Conservation (phyloP, 805 yeast genomes). For the Candida andamanensis region DNA sequence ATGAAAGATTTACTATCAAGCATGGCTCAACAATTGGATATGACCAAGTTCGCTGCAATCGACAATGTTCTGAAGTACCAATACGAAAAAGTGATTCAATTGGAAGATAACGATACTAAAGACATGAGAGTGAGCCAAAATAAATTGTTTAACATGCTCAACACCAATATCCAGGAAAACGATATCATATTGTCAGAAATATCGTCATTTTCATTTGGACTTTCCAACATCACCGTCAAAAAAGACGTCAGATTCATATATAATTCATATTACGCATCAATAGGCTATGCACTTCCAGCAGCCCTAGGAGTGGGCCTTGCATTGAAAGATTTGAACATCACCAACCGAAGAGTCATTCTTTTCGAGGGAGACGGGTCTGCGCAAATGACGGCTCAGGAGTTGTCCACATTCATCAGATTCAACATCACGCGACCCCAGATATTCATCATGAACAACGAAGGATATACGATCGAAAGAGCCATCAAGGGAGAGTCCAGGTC, state of each 20-base stretch:
- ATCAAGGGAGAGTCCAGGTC: conserved; percentile 72
- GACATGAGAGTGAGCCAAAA: conserved; percentile 18
- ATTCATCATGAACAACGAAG: conserved; percentile 75
- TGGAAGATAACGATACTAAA: not conserved
- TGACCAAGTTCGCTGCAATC: conserved; percentile 8
- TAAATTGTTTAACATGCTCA: conserved; percentile 31
- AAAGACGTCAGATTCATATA: conserved; percentile 46
- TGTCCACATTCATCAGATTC: conserved; percentile 57
- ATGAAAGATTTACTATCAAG: conserved; percentile 28
- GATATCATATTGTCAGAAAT: conserved; percentile 80
- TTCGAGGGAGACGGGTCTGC: conserved; percentile 93
- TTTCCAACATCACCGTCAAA: conserved; percentile 64
- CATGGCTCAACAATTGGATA: conserved; percentile 19
- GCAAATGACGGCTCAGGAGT: conserved; percentile 89
- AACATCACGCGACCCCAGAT: conserved; percentile 53
- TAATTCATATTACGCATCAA: conserved; percentile 77
- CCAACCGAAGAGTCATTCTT: conserved; percentile 54
- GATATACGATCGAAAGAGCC: conserved; percentile 86
- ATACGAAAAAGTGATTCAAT: conserved; percentile 1
- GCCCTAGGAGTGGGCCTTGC: conserved; percentile 81
- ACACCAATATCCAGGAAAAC: conserved; percentile 43
- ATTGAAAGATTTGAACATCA: conserved; percentile 45
- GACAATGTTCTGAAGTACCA: conserved; percentile 15
- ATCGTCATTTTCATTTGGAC: conserved; percentile 75
- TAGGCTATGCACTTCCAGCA: conserved; percentile 86